Base-by-base conservation (phyloP, 1,139 yeast species). In the Candida gigantensis region DNA sequence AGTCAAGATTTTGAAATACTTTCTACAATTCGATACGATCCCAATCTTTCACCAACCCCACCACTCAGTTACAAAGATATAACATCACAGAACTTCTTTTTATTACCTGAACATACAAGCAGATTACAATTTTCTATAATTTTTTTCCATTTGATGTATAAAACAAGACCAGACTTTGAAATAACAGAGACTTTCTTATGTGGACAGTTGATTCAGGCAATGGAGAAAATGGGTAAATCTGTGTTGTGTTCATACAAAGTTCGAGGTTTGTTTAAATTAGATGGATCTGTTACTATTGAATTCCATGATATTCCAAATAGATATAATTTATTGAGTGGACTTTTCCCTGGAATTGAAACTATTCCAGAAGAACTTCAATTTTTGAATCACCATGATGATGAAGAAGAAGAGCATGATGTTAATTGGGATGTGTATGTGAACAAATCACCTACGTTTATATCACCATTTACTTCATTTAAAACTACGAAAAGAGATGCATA, bases 381-480 rank as follows among this genome's bases (percentile, higher is more conserved):
- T 57, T 45, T 30, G 28, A 32, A 18, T 19, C 36, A 25, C 17
- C 26, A 34, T 25, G 27, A 26, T 5, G 33, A 43, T 44, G 52
- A 34, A 31, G 28, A 36, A 27, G 51, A 46, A 16, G 42, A 41
- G 1, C 36, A 41, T 1, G 38, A 32, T 28, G 43, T 43, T 43
- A 4, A 60, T 54, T 86, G 82, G 79, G 76, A 72, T 19, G 80
- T 87, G 0, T 81, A 77, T 49, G 52, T 88, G 5, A 94, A 86
- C 54, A 51, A 68, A 0, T 60, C 71, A 26, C 65, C 78, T 3
- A 71, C 78, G 0, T 52, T 74, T 36, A 72, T 79, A 0, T 79
- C 94, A 0, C 87, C 90, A 2, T 87, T 84, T 57, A 88, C 96
- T 0, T 83, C 95, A 3, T 85, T 90, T 65, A 92, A 92, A 55